A percentile compares a stretch with the other conserved stretches of the same genome.
These are phyloP conservation scores for Arctostaphylos glauca DNA, from an alignment of 148 eudicot species.

Conservation along the genomic window DNA sequence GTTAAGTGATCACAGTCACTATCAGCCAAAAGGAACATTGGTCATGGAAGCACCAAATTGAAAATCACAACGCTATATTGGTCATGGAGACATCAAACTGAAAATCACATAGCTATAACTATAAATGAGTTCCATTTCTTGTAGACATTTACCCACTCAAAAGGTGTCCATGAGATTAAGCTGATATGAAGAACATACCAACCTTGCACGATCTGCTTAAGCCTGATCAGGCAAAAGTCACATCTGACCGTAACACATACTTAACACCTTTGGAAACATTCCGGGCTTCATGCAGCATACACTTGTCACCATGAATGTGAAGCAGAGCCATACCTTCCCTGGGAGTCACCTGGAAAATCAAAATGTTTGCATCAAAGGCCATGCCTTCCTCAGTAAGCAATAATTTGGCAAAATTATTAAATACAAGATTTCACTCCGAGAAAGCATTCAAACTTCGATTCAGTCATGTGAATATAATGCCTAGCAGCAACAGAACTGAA, in stretches of 20 bases:
- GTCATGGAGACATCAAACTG: too few relatives aligned
- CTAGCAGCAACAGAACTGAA: too few relatives aligned
- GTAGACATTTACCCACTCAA: neutral
- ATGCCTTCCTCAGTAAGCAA: neutral
- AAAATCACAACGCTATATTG: neutral
- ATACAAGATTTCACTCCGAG: too few relatives aligned
- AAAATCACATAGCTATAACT: too few relatives aligned
- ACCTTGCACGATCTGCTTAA: neutral
- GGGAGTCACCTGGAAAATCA: constrained; percentile 66
- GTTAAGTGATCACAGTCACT: neutral
- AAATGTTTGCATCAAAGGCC: constrained; percentile 12
- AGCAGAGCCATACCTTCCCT: constrained; percentile 89
- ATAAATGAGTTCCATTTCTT: neutral
- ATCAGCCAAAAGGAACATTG: neutral
- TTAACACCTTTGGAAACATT: constrained; percentile 80
- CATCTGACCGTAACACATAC: constrained; percentile 90
- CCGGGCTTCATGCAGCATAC: constrained; percentile 96
- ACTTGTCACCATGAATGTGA: constrained; percentile 86
- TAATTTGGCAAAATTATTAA: too few relatives aligned
- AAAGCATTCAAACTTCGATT: too few relatives aligned
- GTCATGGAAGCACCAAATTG: neutral
- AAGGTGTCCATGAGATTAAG: neutral
- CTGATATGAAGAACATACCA: neutral
- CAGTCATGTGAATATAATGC: too few relatives aligned
- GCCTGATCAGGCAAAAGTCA: constrained; percentile 57